A percentile compares a stretch with the other conserved stretches of the same genome.
phyloP scores from a whole-genome alignment of 345 rosid genomes.

The Brassica carinata region DNA sequence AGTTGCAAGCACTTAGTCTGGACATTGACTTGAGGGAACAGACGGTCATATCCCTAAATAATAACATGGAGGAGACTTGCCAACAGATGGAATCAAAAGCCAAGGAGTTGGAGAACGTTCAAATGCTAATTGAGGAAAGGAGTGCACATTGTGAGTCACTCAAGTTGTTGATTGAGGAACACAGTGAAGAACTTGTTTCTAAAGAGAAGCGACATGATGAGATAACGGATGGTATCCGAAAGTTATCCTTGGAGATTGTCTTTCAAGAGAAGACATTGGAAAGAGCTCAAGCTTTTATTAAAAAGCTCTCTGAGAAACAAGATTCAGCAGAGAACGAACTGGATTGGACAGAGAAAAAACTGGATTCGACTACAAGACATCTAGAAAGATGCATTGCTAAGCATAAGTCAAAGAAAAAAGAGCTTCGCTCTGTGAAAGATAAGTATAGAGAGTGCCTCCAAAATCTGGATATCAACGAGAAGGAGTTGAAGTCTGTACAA shows the following conservation, averaged over 20 bases:
- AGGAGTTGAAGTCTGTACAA: conserved; percentile 28
- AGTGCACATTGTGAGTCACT: conserved; percentile 7
- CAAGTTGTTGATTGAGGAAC: conserved; percentile 23
- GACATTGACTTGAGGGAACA: conserved; percentile 22
- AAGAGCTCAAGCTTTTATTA: conserved; percentile 25
- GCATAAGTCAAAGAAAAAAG: conserved; percentile 26
- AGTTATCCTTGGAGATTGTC: conserved; percentile 20
- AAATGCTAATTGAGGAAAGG: conserved; percentile 18
- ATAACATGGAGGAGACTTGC: conserved; percentile 1
- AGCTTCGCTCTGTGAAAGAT: conserved; percentile 25
- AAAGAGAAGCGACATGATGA: conserved; percentile 30
- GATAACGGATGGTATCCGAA: conserved; percentile 24
- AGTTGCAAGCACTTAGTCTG: conserved; percentile 1
- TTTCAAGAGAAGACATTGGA: conserved; percentile 34
- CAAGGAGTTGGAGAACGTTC: conserved; percentile 22
- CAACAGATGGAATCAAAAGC: conserved; percentile 23
- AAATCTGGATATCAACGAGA: conserved; percentile 32
- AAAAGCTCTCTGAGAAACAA: conserved; percentile 26
- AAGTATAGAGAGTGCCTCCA: background rate
- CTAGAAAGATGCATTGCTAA: background rate
- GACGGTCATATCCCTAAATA: background rate
- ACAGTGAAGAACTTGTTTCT: conserved; percentile 23
- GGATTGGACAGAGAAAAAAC: conserved; percentile 27
- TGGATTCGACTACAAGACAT: conserved; percentile 12
- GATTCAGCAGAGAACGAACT: conserved; percentile 24